Base-by-base conservation (phyloP, 345 rosid genomes). In the Bretschneidera sinensis region DNA sequence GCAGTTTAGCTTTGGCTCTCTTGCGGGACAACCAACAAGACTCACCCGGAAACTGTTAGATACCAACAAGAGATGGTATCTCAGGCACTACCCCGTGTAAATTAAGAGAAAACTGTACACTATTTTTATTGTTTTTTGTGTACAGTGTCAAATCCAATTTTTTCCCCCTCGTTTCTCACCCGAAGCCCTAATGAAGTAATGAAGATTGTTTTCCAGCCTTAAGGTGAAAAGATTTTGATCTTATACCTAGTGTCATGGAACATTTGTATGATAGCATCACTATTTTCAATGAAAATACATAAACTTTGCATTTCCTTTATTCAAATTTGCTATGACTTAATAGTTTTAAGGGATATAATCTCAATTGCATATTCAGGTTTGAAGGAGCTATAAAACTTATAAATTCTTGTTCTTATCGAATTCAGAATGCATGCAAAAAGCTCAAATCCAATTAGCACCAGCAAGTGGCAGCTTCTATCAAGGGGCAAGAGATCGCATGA, bases 61-160 rank as follows among this genome's bases (percentile, higher is more conserved):
- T 50, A 52, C 1, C 62, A 68, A 65, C 59, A 53, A 21, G 47
- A 14, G 17, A 47, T 25, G 53, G 50, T 48, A 31, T 57, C 45
- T 47, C 10, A 17, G 65, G 47, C 22, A 28, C 34, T 39, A 28
- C 57, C 51, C 77, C 25, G 17, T 71, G 80, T 76, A 64, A 68
- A 67, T 67, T 48, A 4, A 57, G 50, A 67, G 57, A 58, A 21
- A 71, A 49, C 66, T 74, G 77, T 64, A 21, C 76, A 66, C 70
- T 54, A 21, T 63, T 31, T 63, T 61, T 47, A 23, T 62, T 45
- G 55, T 59, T 71, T 75, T 70, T 69, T 66, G 68, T 87, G 88
- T 84, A 77, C 78, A 77, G 86, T 57, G 15, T 23, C 19, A 54
- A 11, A 6, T 58, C 39, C 43, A 2, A 21, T 24, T 33, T 43